Conservation (phyloP, 192 early-diverging fungal genomes). For the Entrophospora sp. region DNA sequence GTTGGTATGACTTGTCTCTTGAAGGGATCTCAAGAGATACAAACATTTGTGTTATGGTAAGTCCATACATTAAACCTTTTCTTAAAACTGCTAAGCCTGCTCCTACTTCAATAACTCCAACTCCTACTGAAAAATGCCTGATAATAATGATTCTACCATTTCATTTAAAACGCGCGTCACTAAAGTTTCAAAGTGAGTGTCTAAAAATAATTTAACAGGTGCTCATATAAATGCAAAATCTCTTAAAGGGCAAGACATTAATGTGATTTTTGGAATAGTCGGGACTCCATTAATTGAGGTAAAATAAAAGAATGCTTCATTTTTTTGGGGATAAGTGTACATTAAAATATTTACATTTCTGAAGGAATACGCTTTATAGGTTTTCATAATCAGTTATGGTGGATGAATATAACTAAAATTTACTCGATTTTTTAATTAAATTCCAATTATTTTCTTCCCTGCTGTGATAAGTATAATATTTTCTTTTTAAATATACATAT, state of each 20-base stretch:
- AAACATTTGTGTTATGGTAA: slow-evolving; percentile 62
- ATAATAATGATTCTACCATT: too few species aligned
- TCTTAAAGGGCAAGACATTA: slow-evolving; percentile 51
- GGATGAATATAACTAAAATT: too few species aligned
- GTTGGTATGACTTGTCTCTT: slow-evolving; percentile 87
- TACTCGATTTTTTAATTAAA: too few species aligned
- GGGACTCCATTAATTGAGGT: slow-evolving; percentile 68
- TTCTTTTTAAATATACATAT: too few species aligned
- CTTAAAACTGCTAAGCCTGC: slow-evolving; percentile 73
- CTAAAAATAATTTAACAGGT: slow-evolving; percentile 33
- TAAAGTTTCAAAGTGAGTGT: too few species aligned
- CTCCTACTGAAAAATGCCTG: slow-evolving; percentile 63
- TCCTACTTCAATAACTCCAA: slow-evolving; percentile 83
- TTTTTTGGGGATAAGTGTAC: too few species aligned
- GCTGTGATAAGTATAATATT: too few species aligned
- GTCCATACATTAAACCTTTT: slow-evolving; percentile 58
- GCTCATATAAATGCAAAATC: slow-evolving; percentile 49
- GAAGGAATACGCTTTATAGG: slow-evolving; percentile 60
- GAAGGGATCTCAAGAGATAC: slow-evolving; percentile 90
- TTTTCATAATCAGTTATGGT: slow-evolving; percentile 65
- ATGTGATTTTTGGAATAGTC: slow-evolving; percentile 66
- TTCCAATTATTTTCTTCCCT: too few species aligned
- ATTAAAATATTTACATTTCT: too few species aligned
- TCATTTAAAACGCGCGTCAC: too few species aligned
- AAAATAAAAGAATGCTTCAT: too few species aligned